These are phyloP conservation scores for Wallemia ichthyophaga DNA, from an alignment of 1,284 basidiomycete genomes.

Conservation along the genomic window DNA sequence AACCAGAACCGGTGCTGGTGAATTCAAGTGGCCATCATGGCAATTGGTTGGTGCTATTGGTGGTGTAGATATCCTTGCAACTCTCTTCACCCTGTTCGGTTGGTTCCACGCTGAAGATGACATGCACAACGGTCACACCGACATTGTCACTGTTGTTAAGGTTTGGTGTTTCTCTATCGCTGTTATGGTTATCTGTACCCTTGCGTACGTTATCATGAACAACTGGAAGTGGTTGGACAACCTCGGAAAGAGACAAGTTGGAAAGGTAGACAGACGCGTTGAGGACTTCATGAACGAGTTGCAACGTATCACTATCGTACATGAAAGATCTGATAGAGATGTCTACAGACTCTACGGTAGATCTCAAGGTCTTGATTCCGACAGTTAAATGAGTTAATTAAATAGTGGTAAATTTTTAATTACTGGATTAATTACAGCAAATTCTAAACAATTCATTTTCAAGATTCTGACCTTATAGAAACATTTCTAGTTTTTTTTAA, in stretches of 20 bases:
- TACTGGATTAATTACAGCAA: neutral
- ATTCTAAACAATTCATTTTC: neutral
- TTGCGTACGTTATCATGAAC: slow-evolving; percentile 15
- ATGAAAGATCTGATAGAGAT: slow-evolving; percentile 14
- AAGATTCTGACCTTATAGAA: neutral
- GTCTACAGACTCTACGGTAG: slow-evolving; percentile 4
- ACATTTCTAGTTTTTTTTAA: neutral
- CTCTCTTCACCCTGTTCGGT: slow-evolving; percentile 23
- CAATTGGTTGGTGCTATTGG: slow-evolving; percentile 22
- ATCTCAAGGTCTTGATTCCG: neutral
- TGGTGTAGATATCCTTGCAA: slow-evolving; percentile 23
- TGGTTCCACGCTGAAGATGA: slow-evolving; percentile 22
- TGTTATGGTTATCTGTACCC: slow-evolving; percentile 20
- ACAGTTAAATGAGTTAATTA: neutral
- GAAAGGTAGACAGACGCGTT: slow-evolving; percentile 19
- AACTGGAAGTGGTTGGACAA: slow-evolving; percentile 20
- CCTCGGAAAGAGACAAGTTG: slow-evolving; percentile 19
- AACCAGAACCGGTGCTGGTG: slow-evolving; percentile 11
- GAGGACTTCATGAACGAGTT: slow-evolving; percentile 24
- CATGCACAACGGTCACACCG: slow-evolving; percentile 19
- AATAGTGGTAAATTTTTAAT: neutral
- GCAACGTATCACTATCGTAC: slow-evolving; percentile 22
- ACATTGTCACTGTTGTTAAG: slow-evolving; percentile 24
- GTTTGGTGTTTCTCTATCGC: slow-evolving; percentile 24
- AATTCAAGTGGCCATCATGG: slow-evolving; percentile 19